Base-by-base conservation (phyloP, 805 yeast species). In the Lachancea lanzarotensis region DNA sequence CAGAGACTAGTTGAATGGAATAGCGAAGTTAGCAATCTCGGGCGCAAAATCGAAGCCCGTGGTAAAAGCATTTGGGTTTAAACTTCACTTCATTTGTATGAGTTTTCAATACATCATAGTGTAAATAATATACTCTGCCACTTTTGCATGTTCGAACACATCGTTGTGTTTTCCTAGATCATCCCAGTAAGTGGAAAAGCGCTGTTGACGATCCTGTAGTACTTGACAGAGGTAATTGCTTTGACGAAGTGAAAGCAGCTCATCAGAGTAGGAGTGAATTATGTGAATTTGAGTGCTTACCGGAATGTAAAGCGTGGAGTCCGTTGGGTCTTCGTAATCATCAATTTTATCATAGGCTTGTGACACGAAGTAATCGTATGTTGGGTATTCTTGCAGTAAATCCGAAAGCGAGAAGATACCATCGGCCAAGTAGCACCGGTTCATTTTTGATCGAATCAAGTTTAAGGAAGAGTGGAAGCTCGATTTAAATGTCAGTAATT, bases 1-100 rank as follows among this genome's bases (percentile, higher is more conserved):
- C 72, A 74, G 42, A 84, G 85, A 56, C 75, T 93, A 59, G 72
- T 72, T 22, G 73, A 72, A 42, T 93, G 99, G 99, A 82, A 84
- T 54, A 63, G 65, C 44, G 81, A 81, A 54, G 97, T 91, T 20
- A 73, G 74, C 32, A 71, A 72, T 29, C 73, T 93, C 53, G 84
- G 79, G 40, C 62, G 66, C 26, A 79, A 78, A 68, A 78, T 84
- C 71, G 76, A 74, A 45, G 65, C 62, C 12, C 71, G 76, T 32
- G 91, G 90, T 44, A 70, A 73, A 53, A 81, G 78, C 41, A 70
- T 84, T 38, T 81, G 87, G 86, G 78, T 78, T 17, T 71, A 57
- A 52, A 22, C n/a, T n/a, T n/a, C n/a, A n/a, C n/a, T n/a, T n/a
- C n/a, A n/a, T 22, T 22, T 29, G 12, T n/a, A 3, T 15, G 35